phyloP scores from a whole-genome alignment of 345 rosid genomes.

The Bruguiera gymnorhiza region DNA sequence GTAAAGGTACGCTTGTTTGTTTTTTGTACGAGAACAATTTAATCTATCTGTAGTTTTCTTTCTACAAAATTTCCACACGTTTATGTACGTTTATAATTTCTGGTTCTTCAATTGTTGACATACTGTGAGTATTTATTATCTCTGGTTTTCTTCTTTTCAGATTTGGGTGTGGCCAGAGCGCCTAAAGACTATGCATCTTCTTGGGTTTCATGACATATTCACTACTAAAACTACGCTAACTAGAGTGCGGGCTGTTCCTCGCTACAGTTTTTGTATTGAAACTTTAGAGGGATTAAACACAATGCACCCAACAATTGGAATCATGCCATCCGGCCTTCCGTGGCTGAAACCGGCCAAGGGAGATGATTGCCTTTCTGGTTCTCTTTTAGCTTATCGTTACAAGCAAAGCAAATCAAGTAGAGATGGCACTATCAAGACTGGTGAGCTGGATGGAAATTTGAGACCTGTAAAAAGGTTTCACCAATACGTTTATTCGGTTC shows the following conservation, averaged over 20 bases:
- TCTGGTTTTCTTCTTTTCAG: constrained; percentile 29
- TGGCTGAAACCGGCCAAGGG: constrained; percentile 49
- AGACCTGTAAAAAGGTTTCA: constrained; percentile 40
- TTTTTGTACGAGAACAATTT: neutral
- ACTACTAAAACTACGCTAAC: constrained; percentile 65
- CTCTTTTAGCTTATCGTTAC: constrained; percentile 28
- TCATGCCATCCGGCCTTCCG: constrained; percentile 90
- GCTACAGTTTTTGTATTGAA: constrained; percentile 64
- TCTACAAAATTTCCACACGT: too few relatives aligned
- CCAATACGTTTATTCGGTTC: constrained; percentile 50
- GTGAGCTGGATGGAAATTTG: constrained; percentile 17
- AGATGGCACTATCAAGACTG: constrained; percentile 10
- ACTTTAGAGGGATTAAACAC: constrained; percentile 67
- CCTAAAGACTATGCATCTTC: constrained; percentile 74
- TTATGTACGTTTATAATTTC: too few relatives aligned
- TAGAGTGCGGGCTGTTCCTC: constrained; percentile 85
- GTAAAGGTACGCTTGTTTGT: constrained; percentile 43
- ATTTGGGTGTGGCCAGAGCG: constrained; percentile 98
- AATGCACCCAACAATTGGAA: constrained; percentile 64
- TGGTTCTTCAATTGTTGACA: too few relatives aligned
- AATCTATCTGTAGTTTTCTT: too few relatives aligned
- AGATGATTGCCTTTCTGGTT: constrained; percentile 42
- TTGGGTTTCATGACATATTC: constrained; percentile 58
- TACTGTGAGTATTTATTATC: neutral
- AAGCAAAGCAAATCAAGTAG: constrained; percentile 24